Conservation (phyloP, 768 basidiomycete species). For the Porphyrellus cyaneotinctus region DNA sequence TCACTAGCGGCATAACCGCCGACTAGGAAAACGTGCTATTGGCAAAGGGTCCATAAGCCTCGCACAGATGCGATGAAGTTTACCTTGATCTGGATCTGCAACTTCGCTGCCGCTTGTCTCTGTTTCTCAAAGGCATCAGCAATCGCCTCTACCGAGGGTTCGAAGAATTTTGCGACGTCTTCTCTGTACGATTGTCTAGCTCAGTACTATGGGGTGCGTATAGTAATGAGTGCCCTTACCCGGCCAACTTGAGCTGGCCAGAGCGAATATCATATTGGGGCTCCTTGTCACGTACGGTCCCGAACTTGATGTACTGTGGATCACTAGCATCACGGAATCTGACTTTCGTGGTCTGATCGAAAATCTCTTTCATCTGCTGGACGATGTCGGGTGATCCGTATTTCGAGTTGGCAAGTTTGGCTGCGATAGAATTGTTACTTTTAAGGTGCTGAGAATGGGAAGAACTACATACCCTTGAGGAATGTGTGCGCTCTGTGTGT, state of each 20-base stretch:
- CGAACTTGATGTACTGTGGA: slow-evolving; percentile 39
- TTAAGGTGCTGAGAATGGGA: background rate
- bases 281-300: slow-evolving; percentile 34
- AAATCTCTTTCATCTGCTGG: slow-evolving; percentile 29
- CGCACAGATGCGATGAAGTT: background rate
- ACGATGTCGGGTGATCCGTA: slow-evolving; percentile 22
- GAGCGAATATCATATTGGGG: slow-evolving; percentile 30
- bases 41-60: background rate
- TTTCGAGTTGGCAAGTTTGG: background rate
- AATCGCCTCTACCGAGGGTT: slow-evolving; percentile 38
- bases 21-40: slow-evolving; percentile 42
- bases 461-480: slow-evolving; percentile 21
- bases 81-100: slow-evolving; percentile 27
- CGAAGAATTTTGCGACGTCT: slow-evolving; percentile 39
- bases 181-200: slow-evolving; percentile 16
- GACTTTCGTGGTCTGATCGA: slow-evolving; percentile 25
- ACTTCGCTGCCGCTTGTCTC: slow-evolving; percentile 11
- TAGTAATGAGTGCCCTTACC: slow-evolving; percentile 24
- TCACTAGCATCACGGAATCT: slow-evolving; percentile 36
- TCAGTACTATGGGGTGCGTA: background rate
- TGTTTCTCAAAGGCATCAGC: slow-evolving; percentile 33
- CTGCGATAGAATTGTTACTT: background rate
- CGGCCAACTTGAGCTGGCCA: slow-evolving; percentile 36
- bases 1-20: slow-evolving; percentile 50
- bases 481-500: slow-evolving; percentile 26